Evolutionary conservation across 2,329 filamentous ascomycete species (phyloP).

Genomic region (Aurifilum marmelostoma): DNA sequence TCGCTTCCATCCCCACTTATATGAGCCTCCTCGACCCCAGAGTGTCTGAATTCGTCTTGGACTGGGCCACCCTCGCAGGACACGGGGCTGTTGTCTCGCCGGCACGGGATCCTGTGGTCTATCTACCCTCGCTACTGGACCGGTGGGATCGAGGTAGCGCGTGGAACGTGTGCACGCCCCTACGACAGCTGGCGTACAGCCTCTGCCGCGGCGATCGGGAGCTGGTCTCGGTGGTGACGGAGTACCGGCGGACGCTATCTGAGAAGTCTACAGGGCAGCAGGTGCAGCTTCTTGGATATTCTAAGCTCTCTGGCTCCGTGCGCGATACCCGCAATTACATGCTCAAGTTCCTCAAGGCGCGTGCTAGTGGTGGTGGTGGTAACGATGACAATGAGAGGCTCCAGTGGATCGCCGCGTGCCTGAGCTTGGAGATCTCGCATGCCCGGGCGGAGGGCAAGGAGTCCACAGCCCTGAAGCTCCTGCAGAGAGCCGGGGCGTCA

Average conservation of each 20-base stretch:
- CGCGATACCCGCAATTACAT: constrained; percentile 30
- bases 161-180: constrained; percentile 43
- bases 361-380: not conserved
- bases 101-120: constrained; percentile 40
- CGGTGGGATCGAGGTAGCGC: constrained; percentile 42
- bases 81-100: constrained; percentile 3
- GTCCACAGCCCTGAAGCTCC: constrained; percentile 38
- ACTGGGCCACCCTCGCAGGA: constrained; percentile 26
- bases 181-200: constrained; percentile 44
- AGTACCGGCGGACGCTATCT: constrained; percentile 44
- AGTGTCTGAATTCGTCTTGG: constrained; percentile 35
- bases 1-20: not conserved
- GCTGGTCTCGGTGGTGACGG: constrained; percentile 35
- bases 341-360: not conserved
- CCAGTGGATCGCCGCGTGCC: constrained; percentile 42
- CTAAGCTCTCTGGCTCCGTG: constrained; percentile 33
- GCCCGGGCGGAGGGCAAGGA: constrained; percentile 38
- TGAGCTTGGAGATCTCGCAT: constrained; percentile 43
- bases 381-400: constrained; percentile 23
- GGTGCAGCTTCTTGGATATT: constrained; percentile 35
- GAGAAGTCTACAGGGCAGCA: constrained; percentile 37
- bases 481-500: constrained; percentile 34
- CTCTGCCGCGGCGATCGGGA: constrained; percentile 26
- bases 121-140: constrained; percentile 47
- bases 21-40: constrained; percentile 36